Conservation (phyloP, 1,284 basidiomycete species). For the Puccinia sorghi region DNA sequence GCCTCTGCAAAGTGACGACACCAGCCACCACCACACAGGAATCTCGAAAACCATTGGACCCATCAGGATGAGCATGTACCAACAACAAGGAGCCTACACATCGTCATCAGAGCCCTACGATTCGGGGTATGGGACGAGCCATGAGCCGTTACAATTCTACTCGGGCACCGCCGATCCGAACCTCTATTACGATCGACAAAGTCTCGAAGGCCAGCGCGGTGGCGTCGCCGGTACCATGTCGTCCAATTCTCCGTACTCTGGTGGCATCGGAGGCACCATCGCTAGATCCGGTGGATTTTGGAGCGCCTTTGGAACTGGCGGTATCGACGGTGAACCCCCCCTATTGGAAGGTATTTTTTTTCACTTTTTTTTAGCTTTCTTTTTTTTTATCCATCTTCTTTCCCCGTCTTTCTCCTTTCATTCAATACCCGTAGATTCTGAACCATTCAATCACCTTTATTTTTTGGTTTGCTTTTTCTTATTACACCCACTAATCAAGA, state of each 20-base stretch:
- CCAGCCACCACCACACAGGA: too few relatives aligned
- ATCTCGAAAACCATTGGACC: too few relatives aligned
- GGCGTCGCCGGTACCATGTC: conserved; percentile 36
- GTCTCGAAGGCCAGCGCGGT: conserved; percentile 45
- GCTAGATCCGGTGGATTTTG: conserved; percentile 60
- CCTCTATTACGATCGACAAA: conserved; percentile 41
- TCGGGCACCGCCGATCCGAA: conserved; percentile 30
- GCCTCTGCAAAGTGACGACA: too few relatives aligned
- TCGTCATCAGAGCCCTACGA: conserved; percentile 36
- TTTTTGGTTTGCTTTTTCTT: conserved; percentile 41
- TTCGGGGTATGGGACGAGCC: conserved; percentile 31
- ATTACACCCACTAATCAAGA: not conserved
- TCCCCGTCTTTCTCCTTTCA: not conserved
- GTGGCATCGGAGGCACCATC: conserved; percentile 39
- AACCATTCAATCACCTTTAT: not conserved
- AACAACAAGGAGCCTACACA: conserved; percentile 33
- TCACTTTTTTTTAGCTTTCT: not conserved
- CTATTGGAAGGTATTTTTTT: conserved; percentile 73
- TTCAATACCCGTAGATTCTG: conserved; percentile 3
- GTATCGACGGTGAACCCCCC: conserved; percentile 90
- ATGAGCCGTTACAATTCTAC: conserved; percentile 47
- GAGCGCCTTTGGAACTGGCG: conserved; percentile 92
- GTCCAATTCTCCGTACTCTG: conserved; percentile 17
- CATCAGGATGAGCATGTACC: conserved; percentile 38
- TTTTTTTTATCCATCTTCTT: not conserved